Evolutionary conservation across 768 basidiomycete species (phyloP).

Genomic region (Rhodocollybia butyracea): DNA sequence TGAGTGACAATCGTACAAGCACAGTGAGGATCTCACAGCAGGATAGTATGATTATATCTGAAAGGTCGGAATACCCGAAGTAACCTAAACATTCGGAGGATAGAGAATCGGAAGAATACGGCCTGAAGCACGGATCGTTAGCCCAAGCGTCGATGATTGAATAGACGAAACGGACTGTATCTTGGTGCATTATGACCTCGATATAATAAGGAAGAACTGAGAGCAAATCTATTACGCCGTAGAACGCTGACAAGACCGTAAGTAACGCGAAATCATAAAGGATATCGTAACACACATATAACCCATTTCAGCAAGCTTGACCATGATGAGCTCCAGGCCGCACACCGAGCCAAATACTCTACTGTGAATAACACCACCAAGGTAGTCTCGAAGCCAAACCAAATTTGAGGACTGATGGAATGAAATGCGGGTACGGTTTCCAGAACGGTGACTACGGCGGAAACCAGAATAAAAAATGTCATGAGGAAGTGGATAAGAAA

Average conservation of each 20-base stretch:
- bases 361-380: constrained; percentile 80
- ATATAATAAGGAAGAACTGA: constrained; percentile 89
- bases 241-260: constrained; percentile 53
- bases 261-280: constrained; percentile 6
- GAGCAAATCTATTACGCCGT: constrained; percentile 80
- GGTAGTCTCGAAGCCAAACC: constrained; percentile 87
- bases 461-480: constrained; percentile 69
- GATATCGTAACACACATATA: constrained; percentile 46
- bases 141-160: background rate
- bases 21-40: constrained; percentile 52
- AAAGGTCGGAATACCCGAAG: constrained; percentile 89
- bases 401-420: constrained; percentile 60
- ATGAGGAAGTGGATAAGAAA: constrained; percentile 72
- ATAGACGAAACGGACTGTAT: constrained; percentile 58
- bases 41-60: constrained; percentile 76
- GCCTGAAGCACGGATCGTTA: constrained; percentile 41
- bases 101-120: constrained; percentile 86
- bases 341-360: constrained; percentile 70
- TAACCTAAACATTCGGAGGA: constrained; percentile 85
- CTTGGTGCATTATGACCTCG: constrained; percentile 78
- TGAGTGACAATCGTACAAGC: background rate
- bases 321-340: constrained; percentile 77
- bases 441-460: constrained; percentile 71
- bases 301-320: constrained; percentile 59
- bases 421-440: constrained; percentile 81